phyloP scores from a whole-genome alignment of 306 rosid species.

The Cucumis melo region DNA sequence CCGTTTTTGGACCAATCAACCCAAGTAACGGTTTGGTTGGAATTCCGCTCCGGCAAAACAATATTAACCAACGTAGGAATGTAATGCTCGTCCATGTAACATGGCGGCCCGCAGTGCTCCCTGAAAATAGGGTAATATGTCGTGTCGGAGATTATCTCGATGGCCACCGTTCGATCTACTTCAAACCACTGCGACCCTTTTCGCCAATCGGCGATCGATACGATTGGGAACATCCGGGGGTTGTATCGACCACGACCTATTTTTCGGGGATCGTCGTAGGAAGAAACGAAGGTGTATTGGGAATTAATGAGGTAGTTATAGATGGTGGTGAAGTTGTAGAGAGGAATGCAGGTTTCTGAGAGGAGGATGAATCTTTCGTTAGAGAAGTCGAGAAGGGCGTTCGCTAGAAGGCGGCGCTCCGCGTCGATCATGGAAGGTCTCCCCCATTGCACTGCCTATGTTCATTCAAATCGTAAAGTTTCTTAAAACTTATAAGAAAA shows the following conservation, averaged over 20 bases:
- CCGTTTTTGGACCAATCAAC: conserved; percentile 49
- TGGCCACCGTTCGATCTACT: conserved; percentile 18
- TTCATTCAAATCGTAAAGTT: not conserved
- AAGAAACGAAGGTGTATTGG: conserved; percentile 16
- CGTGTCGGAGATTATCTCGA: conserved; percentile 25
- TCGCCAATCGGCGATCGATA: conserved; percentile 27
- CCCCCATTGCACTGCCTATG: conserved; percentile 35
- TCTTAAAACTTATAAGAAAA: not conserved
- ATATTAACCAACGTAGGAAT: conserved; percentile 32
- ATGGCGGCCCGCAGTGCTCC: conserved; percentile 30
- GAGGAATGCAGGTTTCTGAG: conserved; percentile 36
- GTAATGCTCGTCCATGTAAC: conserved; percentile 47
- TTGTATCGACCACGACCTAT: conserved; percentile 40
- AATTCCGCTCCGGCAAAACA: conserved; percentile 16
- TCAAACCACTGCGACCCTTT: conserved; percentile 54
- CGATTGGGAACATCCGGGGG: conserved; percentile 19
- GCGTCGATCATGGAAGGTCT: conserved; percentile 31
- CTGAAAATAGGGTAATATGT: conserved; percentile 25
- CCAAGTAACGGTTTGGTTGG: conserved; percentile 37
- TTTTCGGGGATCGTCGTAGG: conserved; percentile 35
- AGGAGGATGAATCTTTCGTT: conserved; percentile 35
- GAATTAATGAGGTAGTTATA: conserved; percentile 19
- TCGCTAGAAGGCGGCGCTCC: conserved; percentile 37
- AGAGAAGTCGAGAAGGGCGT: conserved; percentile 31
- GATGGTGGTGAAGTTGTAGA: conserved; percentile 30